These are phyloP conservation scores for Termitomyces sp. DNA, from an alignment of 768 basidiomycete species.

Conservation along the genomic window DNA sequence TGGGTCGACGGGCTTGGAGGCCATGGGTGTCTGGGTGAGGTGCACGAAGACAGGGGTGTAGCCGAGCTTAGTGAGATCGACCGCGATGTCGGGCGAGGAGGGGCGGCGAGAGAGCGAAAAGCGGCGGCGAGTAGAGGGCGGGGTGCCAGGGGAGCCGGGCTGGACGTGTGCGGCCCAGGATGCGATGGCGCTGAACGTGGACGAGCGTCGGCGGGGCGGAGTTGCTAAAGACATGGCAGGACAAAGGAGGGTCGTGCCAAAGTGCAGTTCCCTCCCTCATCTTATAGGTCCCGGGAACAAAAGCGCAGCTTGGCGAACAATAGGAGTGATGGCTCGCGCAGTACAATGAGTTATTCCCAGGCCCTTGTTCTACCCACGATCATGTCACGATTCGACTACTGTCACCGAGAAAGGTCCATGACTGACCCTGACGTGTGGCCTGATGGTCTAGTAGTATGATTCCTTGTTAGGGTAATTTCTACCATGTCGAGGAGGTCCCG, in stretches of 20 bases:
- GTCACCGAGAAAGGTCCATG: no score
- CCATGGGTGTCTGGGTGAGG: constrained; percentile 43
- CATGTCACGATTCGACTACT: no score
- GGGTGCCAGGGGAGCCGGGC: constrained; percentile 63
- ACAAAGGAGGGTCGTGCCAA: background rate
- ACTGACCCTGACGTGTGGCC: no score
- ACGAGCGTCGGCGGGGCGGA: constrained; percentile 24
- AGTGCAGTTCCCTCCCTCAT: no score
- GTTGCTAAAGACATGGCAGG: background rate
- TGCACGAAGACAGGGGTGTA: constrained; percentile 65
- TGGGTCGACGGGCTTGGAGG: constrained; percentile 13
- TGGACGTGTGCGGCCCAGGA: constrained; percentile 63
- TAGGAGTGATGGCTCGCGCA: background rate
- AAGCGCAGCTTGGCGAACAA: background rate
- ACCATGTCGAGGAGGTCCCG: constrained; percentile 9
- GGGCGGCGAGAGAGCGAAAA: background rate
- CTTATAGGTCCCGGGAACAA: background rate
- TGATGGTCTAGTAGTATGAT: no score
- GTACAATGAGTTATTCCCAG: background rate
- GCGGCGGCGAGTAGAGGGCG: constrained; percentile 31
- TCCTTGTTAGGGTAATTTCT: background rate
- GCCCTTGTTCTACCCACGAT: background rate
- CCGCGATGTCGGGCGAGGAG: constrained; percentile 20
- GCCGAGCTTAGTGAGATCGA: constrained; percentile 55
- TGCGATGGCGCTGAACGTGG: constrained; percentile 43